Conservation (phyloP, 306 rosid genomes). For the Macrotyloma uniflorum region DNA sequence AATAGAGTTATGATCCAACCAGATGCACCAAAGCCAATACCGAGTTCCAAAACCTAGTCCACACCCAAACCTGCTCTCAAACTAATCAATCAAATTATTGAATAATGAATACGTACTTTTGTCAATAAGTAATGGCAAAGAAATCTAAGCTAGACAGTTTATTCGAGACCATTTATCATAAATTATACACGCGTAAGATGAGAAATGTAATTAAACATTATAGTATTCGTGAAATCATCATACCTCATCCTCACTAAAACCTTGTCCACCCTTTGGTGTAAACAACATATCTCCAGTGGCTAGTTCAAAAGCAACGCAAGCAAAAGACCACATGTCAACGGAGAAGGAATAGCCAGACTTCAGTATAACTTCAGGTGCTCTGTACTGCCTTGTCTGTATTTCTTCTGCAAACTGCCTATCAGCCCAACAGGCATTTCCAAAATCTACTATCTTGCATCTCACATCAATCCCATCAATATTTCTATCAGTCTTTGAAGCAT, state of each 20-base stretch:
- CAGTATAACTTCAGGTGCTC: conserved; percentile 94
- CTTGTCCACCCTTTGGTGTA: conserved; percentile 80
- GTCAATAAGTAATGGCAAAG: conserved; percentile 20
- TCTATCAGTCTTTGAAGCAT: conserved; percentile 56
- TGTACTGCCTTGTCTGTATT: conserved; percentile 94
- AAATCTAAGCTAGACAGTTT: conserved; percentile 19
- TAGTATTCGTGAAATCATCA: conserved; percentile 38
- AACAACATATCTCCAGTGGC: conserved; percentile 98
- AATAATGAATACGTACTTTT: not conserved
- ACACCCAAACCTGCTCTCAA: not conserved
- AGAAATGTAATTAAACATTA: conserved; percentile 9
- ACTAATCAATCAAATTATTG: conserved; percentile 11
- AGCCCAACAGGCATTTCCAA: conserved; percentile 95
- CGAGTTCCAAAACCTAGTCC: not conserved
- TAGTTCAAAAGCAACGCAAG: conserved; percentile 91
- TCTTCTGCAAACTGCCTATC: conserved; percentile 73
- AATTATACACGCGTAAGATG: conserved; percentile 17
- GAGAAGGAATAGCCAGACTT: conserved; percentile 82
- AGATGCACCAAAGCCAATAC: not conserved
- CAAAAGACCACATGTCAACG: conserved; percentile 96
- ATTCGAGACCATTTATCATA: conserved; percentile 12
- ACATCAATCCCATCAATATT: conserved; percentile 69
- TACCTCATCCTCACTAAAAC: conserved; percentile 94
- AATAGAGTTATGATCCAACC: not conserved
- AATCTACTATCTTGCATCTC: conserved; percentile 94